Percentiles rank a stretch among this genome's conserved stretches.
Conservation (phyloP, 345 rosid genomes). For the Boechera stricta region DNA sequence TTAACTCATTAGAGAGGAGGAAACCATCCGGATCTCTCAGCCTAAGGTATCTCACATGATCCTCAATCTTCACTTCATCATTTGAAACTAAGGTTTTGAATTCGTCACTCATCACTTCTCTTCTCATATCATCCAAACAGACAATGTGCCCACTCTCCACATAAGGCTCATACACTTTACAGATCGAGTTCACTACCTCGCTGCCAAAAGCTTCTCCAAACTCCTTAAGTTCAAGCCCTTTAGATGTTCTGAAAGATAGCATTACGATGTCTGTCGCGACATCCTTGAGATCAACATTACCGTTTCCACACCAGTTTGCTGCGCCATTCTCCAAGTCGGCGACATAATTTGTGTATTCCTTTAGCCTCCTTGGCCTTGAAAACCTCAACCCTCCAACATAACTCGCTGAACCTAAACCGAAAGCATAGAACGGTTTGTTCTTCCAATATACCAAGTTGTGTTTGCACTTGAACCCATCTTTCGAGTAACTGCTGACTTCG, state of each 20-base stretch:
- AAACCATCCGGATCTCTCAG: slow-evolving; percentile 94
- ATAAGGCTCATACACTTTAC: slow-evolving; percentile 64
- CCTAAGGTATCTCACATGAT: slow-evolving; percentile 58
- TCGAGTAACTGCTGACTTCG: slow-evolving; percentile 81
- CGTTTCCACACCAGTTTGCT: slow-evolving; percentile 46
- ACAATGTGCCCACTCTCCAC: slow-evolving; percentile 74
- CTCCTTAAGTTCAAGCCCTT: slow-evolving; percentile 70
- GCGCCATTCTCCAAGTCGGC: slow-evolving; percentile 62
- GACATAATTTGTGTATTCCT: slow-evolving; percentile 67
- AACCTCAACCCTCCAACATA: slow-evolving; percentile 76
- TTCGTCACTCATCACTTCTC: slow-evolving; percentile 52
- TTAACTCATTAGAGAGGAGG: slow-evolving; percentile 81
- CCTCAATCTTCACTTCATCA: slow-evolving; percentile 46
- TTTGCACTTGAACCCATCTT: slow-evolving; percentile 72
- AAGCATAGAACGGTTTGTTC: slow-evolving; percentile 79
- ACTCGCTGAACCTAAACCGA: slow-evolving; percentile 97
- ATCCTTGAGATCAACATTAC: slow-evolving; percentile 58
- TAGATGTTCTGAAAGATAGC: slow-evolving; percentile 88
- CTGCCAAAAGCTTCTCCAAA: slow-evolving; percentile 68
- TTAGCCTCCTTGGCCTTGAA: slow-evolving; percentile 87
- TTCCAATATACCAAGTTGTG: slow-evolving; percentile 91
- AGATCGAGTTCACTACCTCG: slow-evolving; percentile 57
- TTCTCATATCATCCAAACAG: slow-evolving; percentile 68
- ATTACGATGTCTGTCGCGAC: slow-evolving; percentile 80
- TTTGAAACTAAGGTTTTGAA: slow-evolving; percentile 43